These are phyloP conservation scores for Lactifluus subvellereus DNA, from an alignment of 768 basidiomycete genomes.

Conservation along the genomic window DNA sequence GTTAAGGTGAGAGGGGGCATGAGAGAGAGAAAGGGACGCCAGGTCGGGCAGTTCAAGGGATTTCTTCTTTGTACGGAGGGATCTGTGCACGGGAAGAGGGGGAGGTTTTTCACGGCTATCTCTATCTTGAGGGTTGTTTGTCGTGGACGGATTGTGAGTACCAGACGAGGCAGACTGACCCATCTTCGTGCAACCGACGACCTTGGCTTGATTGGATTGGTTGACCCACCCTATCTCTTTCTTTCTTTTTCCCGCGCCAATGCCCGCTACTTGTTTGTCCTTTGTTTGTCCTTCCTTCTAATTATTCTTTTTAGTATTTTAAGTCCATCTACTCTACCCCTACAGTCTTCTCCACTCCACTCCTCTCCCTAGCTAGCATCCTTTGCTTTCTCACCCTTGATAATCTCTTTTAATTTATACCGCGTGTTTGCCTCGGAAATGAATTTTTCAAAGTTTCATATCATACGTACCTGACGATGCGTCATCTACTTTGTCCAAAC, in stretches of 20 bases:
- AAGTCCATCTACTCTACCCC: too few relatives aligned
- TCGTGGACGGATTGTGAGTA: constrained; percentile 15
- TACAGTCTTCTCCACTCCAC: not conserved
- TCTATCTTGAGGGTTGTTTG: constrained; percentile 18
- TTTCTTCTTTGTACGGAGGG: constrained; percentile 61
- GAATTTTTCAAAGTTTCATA: too few relatives aligned
- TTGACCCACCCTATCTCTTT: not conserved
- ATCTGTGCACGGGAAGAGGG: constrained; percentile 46
- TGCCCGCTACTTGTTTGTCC: not conserved
- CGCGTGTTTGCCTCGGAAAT: too few relatives aligned
- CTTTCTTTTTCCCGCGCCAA: constrained; percentile 6
- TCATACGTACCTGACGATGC: too few relatives aligned
- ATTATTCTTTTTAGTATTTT: not conserved
- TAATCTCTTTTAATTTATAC: too few relatives aligned
- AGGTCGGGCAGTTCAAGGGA: constrained; percentile 76
- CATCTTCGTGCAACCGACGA: constrained; percentile 18
- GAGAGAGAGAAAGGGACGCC: constrained; percentile 44
- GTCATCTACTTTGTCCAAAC: not conserved
- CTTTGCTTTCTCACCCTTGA: too few relatives aligned
- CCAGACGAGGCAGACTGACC: constrained; percentile 20
- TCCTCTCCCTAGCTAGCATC: too few relatives aligned
- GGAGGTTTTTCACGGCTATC: constrained; percentile 13
- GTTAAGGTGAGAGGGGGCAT: constrained; percentile 34
- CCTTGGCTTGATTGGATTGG: not conserved
- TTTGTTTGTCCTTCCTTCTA: not conserved